A percentile compares a stretch with the other conserved stretches of the same genome.
Evolutionary conservation across 441 rosid genomes (phyloP).

Genomic region (Viola pubescens): DNA sequence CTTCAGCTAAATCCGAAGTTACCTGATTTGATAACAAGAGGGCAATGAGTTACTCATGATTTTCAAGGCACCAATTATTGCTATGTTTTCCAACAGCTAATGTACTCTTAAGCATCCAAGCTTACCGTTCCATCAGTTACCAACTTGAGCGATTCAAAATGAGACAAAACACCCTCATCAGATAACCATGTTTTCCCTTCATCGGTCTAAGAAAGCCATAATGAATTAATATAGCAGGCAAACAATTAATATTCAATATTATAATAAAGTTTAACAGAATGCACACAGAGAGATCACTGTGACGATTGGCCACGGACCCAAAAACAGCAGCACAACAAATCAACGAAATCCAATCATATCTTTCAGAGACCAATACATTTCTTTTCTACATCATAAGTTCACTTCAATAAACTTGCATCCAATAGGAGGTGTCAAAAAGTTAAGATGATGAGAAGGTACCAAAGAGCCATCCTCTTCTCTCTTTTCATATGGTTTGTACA

Average conservation of each 20-base stretch:
- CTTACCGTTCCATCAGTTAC: constrained; percentile 57
- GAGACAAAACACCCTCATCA: constrained; percentile 66
- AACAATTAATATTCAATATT: neutral
- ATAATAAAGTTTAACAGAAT: neutral
- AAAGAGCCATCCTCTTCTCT: constrained; percentile 47
- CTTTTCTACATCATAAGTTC: neutral
- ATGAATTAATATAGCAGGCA: constrained; percentile 8
- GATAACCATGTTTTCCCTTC: constrained; percentile 78
- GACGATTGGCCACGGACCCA: too few relatives aligned
- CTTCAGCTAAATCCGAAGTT: constrained; percentile 35
- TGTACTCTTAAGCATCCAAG: constrained; percentile 16
- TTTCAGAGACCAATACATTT: neutral
- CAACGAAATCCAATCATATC: constrained; percentile 2
- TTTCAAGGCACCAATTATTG: constrained; percentile 11
- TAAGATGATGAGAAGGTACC: constrained; percentile 34
- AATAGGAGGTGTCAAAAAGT: neutral
- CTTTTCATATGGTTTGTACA: constrained; percentile 61
- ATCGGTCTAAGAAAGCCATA: constrained; percentile 39
- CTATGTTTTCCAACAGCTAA: constrained; percentile 5
- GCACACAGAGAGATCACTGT: too few relatives aligned
- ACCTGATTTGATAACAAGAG: constrained; percentile 35
- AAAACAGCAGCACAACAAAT: neutral
- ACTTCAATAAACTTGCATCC: neutral
- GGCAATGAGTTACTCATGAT: constrained; percentile 21
- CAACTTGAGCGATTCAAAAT: constrained; percentile 62